phyloP scores from a whole-genome alignment of 768 basidiomycete genomes.

The Hydnum rufescens region DNA sequence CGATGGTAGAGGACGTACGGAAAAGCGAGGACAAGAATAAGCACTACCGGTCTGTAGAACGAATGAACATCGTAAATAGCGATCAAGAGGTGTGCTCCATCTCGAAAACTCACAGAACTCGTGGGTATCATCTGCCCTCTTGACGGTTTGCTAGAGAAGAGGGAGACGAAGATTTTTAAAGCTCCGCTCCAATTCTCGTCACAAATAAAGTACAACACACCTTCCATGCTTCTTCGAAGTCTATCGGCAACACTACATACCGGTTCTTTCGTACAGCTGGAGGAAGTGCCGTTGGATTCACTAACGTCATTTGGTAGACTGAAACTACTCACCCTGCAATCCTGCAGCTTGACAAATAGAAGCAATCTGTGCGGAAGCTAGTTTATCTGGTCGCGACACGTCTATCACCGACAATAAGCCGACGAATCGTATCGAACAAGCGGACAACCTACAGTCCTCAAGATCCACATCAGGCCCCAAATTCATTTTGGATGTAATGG shows the following conservation, averaged over 20 bases:
- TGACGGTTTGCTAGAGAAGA: constrained; percentile 71
- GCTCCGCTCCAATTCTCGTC: constrained; percentile 4
- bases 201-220: constrained; percentile 42
- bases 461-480: constrained; percentile 92
- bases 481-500: constrained; percentile 94
- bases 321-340: constrained; percentile 49
- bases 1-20: too few relatives aligned
- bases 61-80: background rate
- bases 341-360: constrained; percentile 95
- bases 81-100: background rate
- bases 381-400: constrained; percentile 85
- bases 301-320: background rate
- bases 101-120: constrained; percentile 82
- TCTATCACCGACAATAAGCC: constrained; percentile 28
- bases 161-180: constrained; percentile 10
- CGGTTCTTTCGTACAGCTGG: constrained; percentile 93
- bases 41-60: constrained; percentile 22
- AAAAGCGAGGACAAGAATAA: background rate
- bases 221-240: constrained; percentile 99
- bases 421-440: background rate
- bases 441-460: constrained; percentile 69
- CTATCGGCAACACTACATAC: constrained; percentile 87
- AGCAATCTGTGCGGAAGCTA: constrained; percentile 90
- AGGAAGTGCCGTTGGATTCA: background rate
- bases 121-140: constrained; percentile 85